Evolutionary conservation across 345 rosid species (phyloP).

Genomic region (Trapa bicornis): DNA sequence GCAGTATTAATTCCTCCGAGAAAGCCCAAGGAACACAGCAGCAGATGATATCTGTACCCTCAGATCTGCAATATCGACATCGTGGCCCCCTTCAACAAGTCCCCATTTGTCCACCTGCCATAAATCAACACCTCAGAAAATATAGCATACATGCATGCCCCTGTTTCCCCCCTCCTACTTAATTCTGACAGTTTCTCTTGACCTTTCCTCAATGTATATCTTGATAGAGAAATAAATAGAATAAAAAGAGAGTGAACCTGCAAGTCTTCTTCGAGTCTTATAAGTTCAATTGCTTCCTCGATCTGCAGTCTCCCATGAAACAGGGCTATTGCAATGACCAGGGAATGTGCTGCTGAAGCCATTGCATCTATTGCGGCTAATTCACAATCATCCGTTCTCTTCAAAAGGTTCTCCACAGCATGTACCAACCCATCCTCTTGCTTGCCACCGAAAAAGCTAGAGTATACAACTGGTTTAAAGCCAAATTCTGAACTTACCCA

Average conservation of each 20-base stretch:
- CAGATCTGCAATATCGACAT: slow-evolving; percentile 85
- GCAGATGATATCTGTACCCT: slow-evolving; percentile 83
- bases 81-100: slow-evolving; percentile 93
- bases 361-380: slow-evolving; percentile 84
- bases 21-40: slow-evolving; percentile 72
- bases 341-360: slow-evolving; percentile 74
- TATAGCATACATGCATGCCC: background rate
- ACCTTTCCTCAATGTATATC: no score
- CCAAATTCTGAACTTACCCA: slow-evolving; percentile 87
- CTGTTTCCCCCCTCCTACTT: background rate
- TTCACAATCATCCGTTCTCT: slow-evolving; percentile 61
- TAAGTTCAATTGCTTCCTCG: slow-evolving; percentile 75
- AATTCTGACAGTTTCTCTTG: no score
- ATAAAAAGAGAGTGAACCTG: slow-evolving; percentile 37
- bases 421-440: slow-evolving; percentile 69
- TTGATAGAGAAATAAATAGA: background rate
- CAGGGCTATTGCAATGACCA: slow-evolving; percentile 57
- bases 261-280: slow-evolving; percentile 90
- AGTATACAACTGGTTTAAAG: slow-evolving; percentile 56
- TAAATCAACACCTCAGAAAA: background rate
- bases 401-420: slow-evolving; percentile 50
- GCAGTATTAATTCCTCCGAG: slow-evolving; percentile 26
- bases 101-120: slow-evolving; percentile 90
- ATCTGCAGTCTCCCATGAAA: slow-evolving; percentile 61
- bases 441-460: slow-evolving; percentile 74